Base-by-base conservation (phyloP, 1,139 yeast species). In the Kurtzmaniella quercitrusa region DNA sequence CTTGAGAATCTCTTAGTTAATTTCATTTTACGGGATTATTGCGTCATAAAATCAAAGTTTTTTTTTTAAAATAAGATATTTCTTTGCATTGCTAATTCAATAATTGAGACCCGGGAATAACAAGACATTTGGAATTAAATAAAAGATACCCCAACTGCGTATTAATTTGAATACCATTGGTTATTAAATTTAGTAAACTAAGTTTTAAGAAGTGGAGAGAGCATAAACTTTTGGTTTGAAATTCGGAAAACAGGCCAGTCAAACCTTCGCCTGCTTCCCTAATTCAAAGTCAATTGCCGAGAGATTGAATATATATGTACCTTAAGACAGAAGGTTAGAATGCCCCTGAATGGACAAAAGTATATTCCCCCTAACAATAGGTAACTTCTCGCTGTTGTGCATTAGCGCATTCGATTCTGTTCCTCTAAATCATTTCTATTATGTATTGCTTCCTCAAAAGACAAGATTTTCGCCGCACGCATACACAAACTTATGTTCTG, bases 381-480 rank as follows among this genome's bases (percentile, higher is more conserved):
- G n/a, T 26, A 26, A 9, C 30, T 26, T 9, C 30, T 26, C n/a
- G 30, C n/a, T 26, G n/a, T 26, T 6, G 12, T 26, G 30, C 30
- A 26, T 26, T 26, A 26, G 12, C 30, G 5, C n/a, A 26, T 26
- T 26, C 30, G 30, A 26, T 26, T 26, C 9, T 26, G n/a, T 26
- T 26, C 30, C 30, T 26, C 30, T 14, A 11, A 14, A 11, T 14
- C 30, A 6, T 6, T 26, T 26, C 30, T 26, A 26, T 26, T 26
- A 26, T 26, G 3, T 4, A 26, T 26, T 26, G 30, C 30, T 26
- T 26, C 30, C n/a, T 14, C 30, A 26, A 26, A 21, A 5, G 5
- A 26, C 30, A 9, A 14, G 30, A 26, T 5, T 14, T 18, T 19
- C 26, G 37, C 37, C 37, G 37, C 37, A 34, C 22, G 37, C 37